phyloP scores from a whole-genome alignment of 2,329 filamentous ascomycete species.

The Colletotrichum sp. region DNA sequence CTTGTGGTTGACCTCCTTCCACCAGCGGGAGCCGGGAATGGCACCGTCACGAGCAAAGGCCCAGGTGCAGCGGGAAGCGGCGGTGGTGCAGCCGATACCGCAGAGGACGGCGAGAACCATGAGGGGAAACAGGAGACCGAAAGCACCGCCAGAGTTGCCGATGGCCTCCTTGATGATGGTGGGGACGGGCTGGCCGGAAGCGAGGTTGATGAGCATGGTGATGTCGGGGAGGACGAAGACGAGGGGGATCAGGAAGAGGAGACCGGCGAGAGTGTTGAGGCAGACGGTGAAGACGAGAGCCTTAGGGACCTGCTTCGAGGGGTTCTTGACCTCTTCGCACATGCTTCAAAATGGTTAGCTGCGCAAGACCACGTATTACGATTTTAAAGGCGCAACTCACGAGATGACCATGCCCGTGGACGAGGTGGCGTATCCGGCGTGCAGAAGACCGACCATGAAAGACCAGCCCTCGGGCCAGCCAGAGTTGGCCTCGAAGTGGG shows the following conservation, averaged over 20 bases:
- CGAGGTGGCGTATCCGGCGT: constrained; percentile 76
- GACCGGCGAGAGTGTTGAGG: constrained; percentile 69
- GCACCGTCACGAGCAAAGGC: constrained; percentile 75
- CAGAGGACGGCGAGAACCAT: constrained; percentile 71
- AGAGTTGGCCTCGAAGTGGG: constrained; percentile 70
- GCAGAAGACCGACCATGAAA: constrained; percentile 74
- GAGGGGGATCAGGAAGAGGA: constrained; percentile 72
- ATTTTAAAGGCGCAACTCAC: constrained; percentile 47
- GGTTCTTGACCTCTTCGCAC: constrained; percentile 74
- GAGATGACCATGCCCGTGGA: constrained; percentile 83
- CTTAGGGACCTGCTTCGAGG: constrained; percentile 71
- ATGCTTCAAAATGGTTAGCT: constrained; percentile 51
- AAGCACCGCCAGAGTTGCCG: constrained; percentile 64
- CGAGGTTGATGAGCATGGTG: constrained; percentile 54
- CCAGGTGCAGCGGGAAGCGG: constrained; percentile 70
- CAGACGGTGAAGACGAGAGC: constrained; percentile 73
- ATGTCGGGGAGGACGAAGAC: constrained; percentile 73
- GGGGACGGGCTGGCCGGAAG: constrained; percentile 67
- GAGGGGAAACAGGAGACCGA: constrained; percentile 67
- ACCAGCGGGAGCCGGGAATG: constrained; percentile 66
- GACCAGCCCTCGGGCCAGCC: constrained; percentile 77
- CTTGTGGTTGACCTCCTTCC: constrained; percentile 65
- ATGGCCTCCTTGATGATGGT: constrained; percentile 67
- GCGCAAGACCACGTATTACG: not conserved
- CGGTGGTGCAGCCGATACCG: constrained; percentile 73